Evolutionary conservation across 805 yeast species (phyloP), one percentile per base, ranked within the genome.

Genomic region (Ogataea trehalophila): DNA sequence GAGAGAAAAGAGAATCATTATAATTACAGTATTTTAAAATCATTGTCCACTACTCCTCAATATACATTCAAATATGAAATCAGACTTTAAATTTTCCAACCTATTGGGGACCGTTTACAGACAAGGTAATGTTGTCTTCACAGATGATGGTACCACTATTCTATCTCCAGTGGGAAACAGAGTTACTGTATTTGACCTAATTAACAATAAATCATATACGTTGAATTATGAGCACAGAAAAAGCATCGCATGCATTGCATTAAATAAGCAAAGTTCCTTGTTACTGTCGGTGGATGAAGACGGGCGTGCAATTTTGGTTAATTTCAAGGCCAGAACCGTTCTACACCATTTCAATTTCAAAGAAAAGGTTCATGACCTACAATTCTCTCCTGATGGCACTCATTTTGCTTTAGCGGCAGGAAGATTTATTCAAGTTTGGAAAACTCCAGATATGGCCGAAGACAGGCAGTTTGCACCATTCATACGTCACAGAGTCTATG

Each of bases 401-500:
- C 79, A 80, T 58, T 91, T 94, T 69, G 97, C 97, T 6, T 76
- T 89, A 26, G 95, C 95, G 4, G 73, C 82, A 34, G 89, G 88
- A 6, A 72, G 95, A 55, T 85, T 86, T 45, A 71, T 92, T 16
- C 97, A 94, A 65, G 83, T 94, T 8, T 94, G 99, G 99, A 83
- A 81, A 60, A 88, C 97, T 1, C 97, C 97, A 0, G 82, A 79
- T 41, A 71, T 74, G 22, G 70, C 80, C 7, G 94, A 87, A 57
- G 97, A 89, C 60, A 76, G 96, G 51, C 96, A 90, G 63, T 94
- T 94, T 74, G 94, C 97, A 0, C 99, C 99, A 15, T 94, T 94
- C 67, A 87, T 92, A 37, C 85, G 96, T 53, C 88, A 87, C 66
- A 74, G 96, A 60, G 79, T 87, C 7, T 90, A 90, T 59, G 89